Conservation (phyloP, 2,329 filamentous ascomycete species). For the Calonectria crousiana region DNA sequence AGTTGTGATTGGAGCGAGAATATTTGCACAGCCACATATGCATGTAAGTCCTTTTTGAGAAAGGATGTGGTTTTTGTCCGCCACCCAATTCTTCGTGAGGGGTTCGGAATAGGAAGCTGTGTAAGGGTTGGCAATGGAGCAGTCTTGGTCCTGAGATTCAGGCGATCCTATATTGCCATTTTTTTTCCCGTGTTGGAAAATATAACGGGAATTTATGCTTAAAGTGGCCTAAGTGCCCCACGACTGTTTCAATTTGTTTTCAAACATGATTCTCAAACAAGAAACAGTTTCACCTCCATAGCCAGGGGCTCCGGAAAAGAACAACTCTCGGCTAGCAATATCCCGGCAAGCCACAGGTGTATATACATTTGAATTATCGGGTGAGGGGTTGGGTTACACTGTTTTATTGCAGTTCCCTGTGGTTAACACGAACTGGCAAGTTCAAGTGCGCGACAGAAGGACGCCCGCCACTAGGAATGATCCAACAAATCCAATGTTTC, state of each 20-base stretch:
- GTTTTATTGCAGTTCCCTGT: neutral
- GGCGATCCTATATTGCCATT: neutral
- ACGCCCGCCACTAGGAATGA: neutral
- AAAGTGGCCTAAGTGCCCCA: neutral
- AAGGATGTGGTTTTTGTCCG: neutral
- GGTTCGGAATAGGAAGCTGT: no score
- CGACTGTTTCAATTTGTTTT: slow-evolving; percentile 1
- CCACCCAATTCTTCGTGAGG: neutral
- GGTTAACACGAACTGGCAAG: neutral
- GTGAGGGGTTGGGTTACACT: neutral
- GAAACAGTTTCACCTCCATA: neutral
- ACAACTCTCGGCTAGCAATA: neutral
- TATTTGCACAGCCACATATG: no score
- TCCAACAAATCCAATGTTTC: neutral
- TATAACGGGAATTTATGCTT: neutral
- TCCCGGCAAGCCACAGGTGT: neutral
- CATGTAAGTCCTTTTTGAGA: neutral
- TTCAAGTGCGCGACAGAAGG: neutral
- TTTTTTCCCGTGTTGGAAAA: neutral
- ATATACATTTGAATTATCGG: neutral
- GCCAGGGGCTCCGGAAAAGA: neutral
- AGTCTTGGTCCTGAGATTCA: neutral
- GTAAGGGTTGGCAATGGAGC: neutral
- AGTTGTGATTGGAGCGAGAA: neutral
- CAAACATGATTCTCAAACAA: neutral